Evolutionary conservation across 2,329 filamentous ascomycete genomes (phyloP).

Genomic region (Claviceps humidiphila): DNA sequence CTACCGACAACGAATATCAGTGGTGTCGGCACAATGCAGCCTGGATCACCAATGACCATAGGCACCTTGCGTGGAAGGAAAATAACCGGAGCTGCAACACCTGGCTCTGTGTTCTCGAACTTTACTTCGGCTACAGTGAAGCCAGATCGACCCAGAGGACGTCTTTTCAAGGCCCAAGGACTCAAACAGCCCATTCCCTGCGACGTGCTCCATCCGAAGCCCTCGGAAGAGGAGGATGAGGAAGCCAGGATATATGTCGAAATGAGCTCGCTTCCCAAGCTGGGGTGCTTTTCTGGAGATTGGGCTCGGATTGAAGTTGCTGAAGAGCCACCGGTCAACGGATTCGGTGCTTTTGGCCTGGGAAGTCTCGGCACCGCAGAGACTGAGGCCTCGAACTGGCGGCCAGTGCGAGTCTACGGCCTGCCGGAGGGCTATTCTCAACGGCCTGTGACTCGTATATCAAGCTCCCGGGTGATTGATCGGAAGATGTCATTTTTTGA

Average conservation of each 20-base stretch:
- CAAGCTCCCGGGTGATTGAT: constrained; percentile 37
- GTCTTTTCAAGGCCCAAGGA: constrained; percentile 73
- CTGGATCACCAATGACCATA: constrained; percentile 66
- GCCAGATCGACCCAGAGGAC: constrained; percentile 57
- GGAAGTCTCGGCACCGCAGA: constrained; percentile 43
- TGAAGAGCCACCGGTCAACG: constrained; percentile 57
- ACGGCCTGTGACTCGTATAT: constrained; percentile 46
- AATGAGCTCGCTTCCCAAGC: constrained; percentile 68
- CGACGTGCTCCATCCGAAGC: constrained; percentile 74
- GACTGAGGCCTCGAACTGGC: constrained; percentile 54
- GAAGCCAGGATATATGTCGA: constrained; percentile 85
- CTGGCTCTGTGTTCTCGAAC: constrained; percentile 78
- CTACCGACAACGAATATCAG: constrained; percentile 67
- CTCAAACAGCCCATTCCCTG: constrained; percentile 58
- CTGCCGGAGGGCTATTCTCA: constrained; percentile 63
- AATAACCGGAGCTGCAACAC: constrained; percentile 64
- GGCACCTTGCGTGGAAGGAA: constrained; percentile 44
- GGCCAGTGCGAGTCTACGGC: constrained; percentile 79
- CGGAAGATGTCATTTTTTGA: constrained; percentile 51
- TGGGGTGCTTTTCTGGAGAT: constrained; percentile 94
- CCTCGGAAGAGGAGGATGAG: constrained; percentile 65
- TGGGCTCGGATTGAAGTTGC: constrained; percentile 80
- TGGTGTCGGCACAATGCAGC: constrained; percentile 64
- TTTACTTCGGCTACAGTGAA: constrained; percentile 76
- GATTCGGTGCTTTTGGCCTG: constrained; percentile 52